Evolutionary conservation across 352 stramenopile genomes (phyloP).

Genomic region (Phytophthora tubulina): DNA sequence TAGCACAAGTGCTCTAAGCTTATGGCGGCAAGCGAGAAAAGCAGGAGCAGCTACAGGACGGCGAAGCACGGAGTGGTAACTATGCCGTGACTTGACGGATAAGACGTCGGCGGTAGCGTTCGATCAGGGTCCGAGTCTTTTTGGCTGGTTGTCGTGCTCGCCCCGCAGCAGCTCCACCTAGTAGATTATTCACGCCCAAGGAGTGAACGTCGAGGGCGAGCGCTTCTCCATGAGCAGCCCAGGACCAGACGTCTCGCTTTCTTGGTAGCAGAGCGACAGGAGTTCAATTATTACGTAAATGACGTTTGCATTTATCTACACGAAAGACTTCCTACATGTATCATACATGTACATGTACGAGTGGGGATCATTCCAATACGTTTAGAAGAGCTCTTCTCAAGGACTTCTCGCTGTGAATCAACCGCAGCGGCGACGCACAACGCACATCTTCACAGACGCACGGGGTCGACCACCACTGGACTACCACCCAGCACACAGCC

Average conservation of each 20-base stretch:
- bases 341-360: too few species aligned
- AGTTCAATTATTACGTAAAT: slow-evolving; percentile 37
- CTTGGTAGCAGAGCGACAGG: slow-evolving; percentile 19
- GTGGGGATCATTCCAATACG: slow-evolving; percentile 28
- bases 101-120: slow-evolving; percentile 42
- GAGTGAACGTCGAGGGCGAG: slow-evolving; percentile 3
- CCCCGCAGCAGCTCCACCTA: slow-evolving; percentile 2
- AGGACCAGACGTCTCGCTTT: neutral
- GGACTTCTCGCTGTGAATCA: slow-evolving; percentile 20
- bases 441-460: neutral
- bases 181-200: slow-evolving; percentile 25
- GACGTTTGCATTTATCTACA: slow-evolving; percentile 14
- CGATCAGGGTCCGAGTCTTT: slow-evolving; percentile 10
- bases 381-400: slow-evolving; percentile 33
- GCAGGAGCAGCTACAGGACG: neutral
- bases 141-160: neutral
- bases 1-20: slow-evolving; percentile 8
- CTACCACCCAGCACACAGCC: slow-evolving; percentile 17
- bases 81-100: neutral
- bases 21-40: neutral
- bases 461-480: slow-evolving; percentile 20
- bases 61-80: neutral
- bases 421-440: slow-evolving; percentile 18
- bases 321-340: too few species aligned
- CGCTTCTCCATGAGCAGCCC: slow-evolving; percentile 7